Evolutionary conservation across 164 flowering plant genomes (phyloP).

Genomic region (Berberis thunbergii): DNA sequence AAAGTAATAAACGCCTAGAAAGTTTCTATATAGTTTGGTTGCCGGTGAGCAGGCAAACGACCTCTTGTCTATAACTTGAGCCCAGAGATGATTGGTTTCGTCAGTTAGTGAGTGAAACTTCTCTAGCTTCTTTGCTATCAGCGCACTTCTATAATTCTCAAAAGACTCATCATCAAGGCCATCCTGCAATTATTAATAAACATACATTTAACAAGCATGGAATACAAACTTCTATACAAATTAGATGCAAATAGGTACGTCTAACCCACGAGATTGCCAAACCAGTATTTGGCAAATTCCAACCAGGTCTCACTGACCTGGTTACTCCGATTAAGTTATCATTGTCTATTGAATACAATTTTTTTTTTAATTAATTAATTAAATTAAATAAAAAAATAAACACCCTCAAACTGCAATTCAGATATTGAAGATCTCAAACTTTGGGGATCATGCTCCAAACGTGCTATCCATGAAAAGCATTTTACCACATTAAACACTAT

Average conservation of each 20-base stretch:
- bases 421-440: too few species aligned
- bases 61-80: conserved; percentile 79
- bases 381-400: too few species aligned
- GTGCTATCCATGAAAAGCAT: too few species aligned
- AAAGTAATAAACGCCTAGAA: background rate
- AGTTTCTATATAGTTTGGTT: background rate
- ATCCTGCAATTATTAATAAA: conserved; percentile 37
- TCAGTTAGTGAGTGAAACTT: conserved; percentile 76
- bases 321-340: too few species aligned
- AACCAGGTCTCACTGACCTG: too few species aligned
- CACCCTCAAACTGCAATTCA: too few species aligned
- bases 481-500: too few species aligned
- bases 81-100: conserved; percentile 71
- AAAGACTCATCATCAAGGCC: conserved; percentile 70
- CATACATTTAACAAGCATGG: background rate
- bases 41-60: conserved; percentile 8
- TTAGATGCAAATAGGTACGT: background rate
- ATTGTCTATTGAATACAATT: too few species aligned
- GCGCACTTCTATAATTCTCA: conserved; percentile 62
- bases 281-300: too few species aligned
- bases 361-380: too few species aligned
- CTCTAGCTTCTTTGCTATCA: conserved; percentile 72
- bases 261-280: background rate
- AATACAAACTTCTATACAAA: too few species aligned
- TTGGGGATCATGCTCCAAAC: too few species aligned